Conservation (phyloP, 257 asterid genomes). For the Rubia yunnanensis region DNA sequence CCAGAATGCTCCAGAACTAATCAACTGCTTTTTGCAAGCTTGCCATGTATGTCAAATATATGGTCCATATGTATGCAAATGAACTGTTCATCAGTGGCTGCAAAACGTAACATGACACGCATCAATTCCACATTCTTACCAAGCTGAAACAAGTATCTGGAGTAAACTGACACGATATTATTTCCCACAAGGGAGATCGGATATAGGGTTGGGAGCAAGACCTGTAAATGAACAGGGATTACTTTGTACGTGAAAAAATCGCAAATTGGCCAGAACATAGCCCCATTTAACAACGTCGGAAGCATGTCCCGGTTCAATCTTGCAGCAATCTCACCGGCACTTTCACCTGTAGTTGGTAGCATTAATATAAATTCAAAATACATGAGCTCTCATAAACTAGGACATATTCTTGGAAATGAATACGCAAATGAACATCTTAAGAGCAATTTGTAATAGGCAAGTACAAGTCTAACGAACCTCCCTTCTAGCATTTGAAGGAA, state of each 20-base stretch:
- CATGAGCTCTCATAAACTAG: not conserved
- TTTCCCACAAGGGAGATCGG: not conserved
- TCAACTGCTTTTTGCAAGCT: slow-evolving; percentile 51
- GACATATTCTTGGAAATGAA: not conserved
- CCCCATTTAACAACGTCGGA: slow-evolving; percentile 67
- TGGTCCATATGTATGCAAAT: slow-evolving; percentile 71
- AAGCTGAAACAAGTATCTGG: not conserved
- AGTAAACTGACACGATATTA: not conserved
- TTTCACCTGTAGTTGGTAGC: slow-evolving; percentile 45
- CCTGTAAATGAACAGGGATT: slow-evolving; percentile 85
- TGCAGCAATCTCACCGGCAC: slow-evolving; percentile 47
- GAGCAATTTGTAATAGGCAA: not conserved
- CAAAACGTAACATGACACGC: slow-evolving; percentile 11
- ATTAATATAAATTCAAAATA: not conserved
- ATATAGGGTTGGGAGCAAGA: slow-evolving; percentile 6
- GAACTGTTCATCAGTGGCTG: slow-evolving; percentile 85
- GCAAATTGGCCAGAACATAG: slow-evolving; percentile 79
- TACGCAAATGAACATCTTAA: not conserved
- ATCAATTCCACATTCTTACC: not conserved
- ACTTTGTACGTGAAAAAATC: slow-evolving; percentile 75
- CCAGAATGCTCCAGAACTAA: slow-evolving; percentile 15
- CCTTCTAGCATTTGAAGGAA: not conserved
- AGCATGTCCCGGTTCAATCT: slow-evolving; percentile 75
- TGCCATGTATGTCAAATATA: slow-evolving; percentile 88
- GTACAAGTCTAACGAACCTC: not conserved